Conservation (phyloP, 805 yeast species). For the Zygoascus tannicola region DNA sequence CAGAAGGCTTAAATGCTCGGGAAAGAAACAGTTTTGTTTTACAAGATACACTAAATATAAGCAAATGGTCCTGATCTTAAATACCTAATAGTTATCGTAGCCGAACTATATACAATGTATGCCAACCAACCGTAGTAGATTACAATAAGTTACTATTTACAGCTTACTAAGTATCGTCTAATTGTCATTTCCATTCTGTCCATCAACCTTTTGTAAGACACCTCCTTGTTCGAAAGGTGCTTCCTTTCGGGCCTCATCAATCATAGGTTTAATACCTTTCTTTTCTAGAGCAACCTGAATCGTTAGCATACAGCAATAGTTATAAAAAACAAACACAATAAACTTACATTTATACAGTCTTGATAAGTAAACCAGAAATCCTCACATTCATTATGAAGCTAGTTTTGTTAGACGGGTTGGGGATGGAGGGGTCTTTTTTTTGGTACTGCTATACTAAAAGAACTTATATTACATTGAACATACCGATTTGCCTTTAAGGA, state of each 20-base stretch:
- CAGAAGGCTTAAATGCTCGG: too few relatives aligned
- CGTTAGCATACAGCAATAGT: conserved; percentile 5
- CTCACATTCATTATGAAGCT: conserved; percentile 64
- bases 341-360: conserved; percentile 67
- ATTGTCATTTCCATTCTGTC: conserved; percentile 3
- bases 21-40: too few relatives aligned
- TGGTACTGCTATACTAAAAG: too few relatives aligned
- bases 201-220: conserved; percentile 9
- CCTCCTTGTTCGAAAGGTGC: conserved; percentile 64
- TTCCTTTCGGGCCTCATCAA: conserved; percentile 82
- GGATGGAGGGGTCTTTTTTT: too few relatives aligned
- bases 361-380: conserved; percentile 83
- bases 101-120: too few relatives aligned
- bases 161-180: too few relatives aligned
- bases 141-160: not conserved
- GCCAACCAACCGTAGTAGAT: too few relatives aligned
- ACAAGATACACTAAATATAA: too few relatives aligned
- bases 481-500: conserved; percentile 41
- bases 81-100: too few relatives aligned
- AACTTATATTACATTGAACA: conserved; percentile 2
- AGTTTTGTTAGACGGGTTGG: too few relatives aligned
- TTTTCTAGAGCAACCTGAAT: conserved; percentile 44
- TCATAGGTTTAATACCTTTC: conserved; percentile 70
- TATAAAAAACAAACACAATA: not conserved
- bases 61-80: too few relatives aligned